Evolutionary conservation across 2,329 filamentous ascomycete genomes (phyloP).

Genomic region (Didymella exigua): DNA sequence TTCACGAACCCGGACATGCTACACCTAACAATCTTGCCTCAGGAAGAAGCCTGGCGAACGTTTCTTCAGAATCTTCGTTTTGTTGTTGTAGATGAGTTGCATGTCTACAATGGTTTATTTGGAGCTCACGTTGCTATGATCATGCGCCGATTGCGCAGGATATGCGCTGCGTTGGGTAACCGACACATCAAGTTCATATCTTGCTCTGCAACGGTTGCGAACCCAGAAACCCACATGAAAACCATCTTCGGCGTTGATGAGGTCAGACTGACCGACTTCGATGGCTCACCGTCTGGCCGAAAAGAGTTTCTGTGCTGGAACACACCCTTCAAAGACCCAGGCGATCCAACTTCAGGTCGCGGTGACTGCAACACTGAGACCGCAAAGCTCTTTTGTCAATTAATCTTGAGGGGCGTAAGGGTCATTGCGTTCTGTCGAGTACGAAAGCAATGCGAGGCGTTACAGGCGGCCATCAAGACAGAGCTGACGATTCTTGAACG

Average conservation of each 20-base stretch:
- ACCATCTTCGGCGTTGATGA: constrained; percentile 89
- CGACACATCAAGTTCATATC: constrained; percentile 85
- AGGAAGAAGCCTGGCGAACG: constrained; percentile 85
- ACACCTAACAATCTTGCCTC: constrained; percentile 88
- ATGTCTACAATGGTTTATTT: constrained; percentile 95
- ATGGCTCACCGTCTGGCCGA: constrained; percentile 87
- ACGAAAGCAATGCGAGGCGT: constrained; percentile 83
- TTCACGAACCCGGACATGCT: constrained; percentile 99
- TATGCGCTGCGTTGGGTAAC: constrained; percentile 92
- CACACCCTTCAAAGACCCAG: constrained; percentile 88
- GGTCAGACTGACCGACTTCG: constrained; percentile 82
- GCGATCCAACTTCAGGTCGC: constrained; percentile 83
- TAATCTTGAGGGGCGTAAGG: constrained; percentile 84
- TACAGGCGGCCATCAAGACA: constrained; percentile 78
- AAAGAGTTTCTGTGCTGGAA: constrained; percentile 99
- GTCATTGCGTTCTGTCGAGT: constrained; percentile 93
- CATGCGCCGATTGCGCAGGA: constrained; percentile 84
- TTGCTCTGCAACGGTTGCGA: constrained; percentile 94
- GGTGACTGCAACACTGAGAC: constrained; percentile 83
- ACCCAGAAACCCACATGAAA: constrained; percentile 88
- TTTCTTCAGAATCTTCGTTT: constrained; percentile 90
- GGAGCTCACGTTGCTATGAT: constrained; percentile 94
- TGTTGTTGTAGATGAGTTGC: constrained; percentile 83
- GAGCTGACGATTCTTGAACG: constrained; percentile 77
- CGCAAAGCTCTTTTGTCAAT: constrained; percentile 87